These are phyloP conservation scores for Rosa lucieae DNA, from an alignment of 306 rosid species.

Conservation along the genomic window DNA sequence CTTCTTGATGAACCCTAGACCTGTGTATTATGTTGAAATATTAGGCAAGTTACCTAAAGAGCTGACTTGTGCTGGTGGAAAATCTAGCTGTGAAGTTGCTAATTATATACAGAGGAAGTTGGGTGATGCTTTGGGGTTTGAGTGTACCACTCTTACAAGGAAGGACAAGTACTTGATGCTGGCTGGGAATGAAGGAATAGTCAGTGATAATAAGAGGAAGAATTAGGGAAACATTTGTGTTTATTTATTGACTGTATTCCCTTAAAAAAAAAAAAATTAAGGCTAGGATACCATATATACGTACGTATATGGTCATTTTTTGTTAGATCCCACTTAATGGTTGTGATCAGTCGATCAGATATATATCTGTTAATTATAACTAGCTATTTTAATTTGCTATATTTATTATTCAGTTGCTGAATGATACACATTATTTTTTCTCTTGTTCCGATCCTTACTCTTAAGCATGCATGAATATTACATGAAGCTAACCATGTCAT, in stretches of 20 bases:
- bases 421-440: background rate
- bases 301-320: background rate
- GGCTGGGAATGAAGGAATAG: slow-evolving; percentile 90
- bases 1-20: slow-evolving; percentile 90
- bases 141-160: slow-evolving; percentile 73
- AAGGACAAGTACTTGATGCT: slow-evolving; percentile 92
- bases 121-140: slow-evolving; percentile 82
- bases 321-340: background rate
- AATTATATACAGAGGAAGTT: slow-evolving; percentile 65
- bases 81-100: slow-evolving; percentile 73
- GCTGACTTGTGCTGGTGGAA: slow-evolving; percentile 66
- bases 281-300: background rate
- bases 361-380: background rate
- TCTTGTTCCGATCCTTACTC: background rate
- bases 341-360: background rate
- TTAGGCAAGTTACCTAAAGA: slow-evolving; percentile 64
- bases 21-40: slow-evolving; percentile 49
- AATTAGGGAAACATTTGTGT: background rate
- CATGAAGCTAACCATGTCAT: background rate
- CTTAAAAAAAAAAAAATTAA: background rate
- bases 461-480: background rate
- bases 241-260: background rate
- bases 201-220: slow-evolving; percentile 28
- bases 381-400: background rate
- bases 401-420: background rate